These are phyloP conservation scores for Diaporthe caulivora DNA, from an alignment of 2,329 filamentous ascomycete genomes.

Conservation along the genomic window DNA sequence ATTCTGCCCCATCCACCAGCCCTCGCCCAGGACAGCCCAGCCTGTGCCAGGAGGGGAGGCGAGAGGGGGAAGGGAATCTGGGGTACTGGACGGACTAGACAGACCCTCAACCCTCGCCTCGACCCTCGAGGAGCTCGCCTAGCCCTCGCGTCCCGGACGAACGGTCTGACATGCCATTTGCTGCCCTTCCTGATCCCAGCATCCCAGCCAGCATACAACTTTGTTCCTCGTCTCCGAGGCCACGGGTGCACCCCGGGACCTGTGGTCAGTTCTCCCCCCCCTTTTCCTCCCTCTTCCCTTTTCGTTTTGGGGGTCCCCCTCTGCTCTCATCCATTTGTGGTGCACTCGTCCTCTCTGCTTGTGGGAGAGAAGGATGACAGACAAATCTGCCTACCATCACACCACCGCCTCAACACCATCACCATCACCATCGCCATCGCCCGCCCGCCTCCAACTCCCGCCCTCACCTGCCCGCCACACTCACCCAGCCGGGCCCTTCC, in stretches of 20 bases:
- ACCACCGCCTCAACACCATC: too few relatives aligned
- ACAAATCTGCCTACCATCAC: too few relatives aligned
- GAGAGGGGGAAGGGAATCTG: conserved; percentile 33
- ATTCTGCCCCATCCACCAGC: conserved; percentile 20
- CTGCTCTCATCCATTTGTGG: too few relatives aligned
- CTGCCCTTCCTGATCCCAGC: neutral
- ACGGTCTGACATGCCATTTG: conserved; percentile 36
- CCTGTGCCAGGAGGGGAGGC: conserved; percentile 18
- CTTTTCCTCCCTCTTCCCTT: neutral
- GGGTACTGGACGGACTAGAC: conserved; percentile 34
- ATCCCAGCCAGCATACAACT: neutral
- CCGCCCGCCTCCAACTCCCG: neutral
- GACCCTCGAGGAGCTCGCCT: too few relatives aligned
- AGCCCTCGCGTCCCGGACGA: conserved; percentile 36
- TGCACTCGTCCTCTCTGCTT: too few relatives aligned
- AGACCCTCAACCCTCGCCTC: too few relatives aligned
- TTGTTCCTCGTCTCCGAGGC: conserved; percentile 9
- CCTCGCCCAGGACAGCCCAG: conserved; percentile 1
- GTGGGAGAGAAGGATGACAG: neutral
- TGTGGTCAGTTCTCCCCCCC: neutral
- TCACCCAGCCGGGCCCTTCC: conserved; percentile 4
- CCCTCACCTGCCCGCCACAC: too few relatives aligned
- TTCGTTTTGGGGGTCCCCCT: too few relatives aligned
- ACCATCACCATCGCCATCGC: too few relatives aligned
- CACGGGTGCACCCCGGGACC: neutral